Evolutionary conservation across 768 basidiomycete genomes (phyloP).

Genomic region (Lactarius hengduanensis): DNA sequence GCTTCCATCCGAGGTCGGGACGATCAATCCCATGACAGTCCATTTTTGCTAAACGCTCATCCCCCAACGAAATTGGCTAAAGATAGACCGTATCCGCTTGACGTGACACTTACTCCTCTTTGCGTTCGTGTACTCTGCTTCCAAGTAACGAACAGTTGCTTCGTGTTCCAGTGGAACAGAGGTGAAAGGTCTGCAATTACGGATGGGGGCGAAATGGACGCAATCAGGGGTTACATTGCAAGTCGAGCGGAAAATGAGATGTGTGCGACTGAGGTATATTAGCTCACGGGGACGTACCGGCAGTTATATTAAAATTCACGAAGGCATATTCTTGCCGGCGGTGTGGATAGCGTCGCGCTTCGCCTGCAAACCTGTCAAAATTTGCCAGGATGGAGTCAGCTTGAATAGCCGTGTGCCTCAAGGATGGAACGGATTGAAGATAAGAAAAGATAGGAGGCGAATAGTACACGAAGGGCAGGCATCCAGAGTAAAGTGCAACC

Average conservation of each 20-base stretch:
- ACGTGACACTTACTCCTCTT: constrained; percentile 57
- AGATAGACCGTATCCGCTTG: constrained; percentile 1
- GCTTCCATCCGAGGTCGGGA: not conserved
- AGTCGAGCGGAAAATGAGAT: constrained; percentile 2
- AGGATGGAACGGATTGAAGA: not conserved
- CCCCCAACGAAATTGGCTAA: not conserved
- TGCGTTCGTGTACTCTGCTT: constrained; percentile 75
- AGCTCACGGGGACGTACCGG: constrained; percentile 50
- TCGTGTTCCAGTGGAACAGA: constrained; percentile 96
- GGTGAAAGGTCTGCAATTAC: constrained; percentile 63
- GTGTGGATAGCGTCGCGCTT: constrained; percentile 48
- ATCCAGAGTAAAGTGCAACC: not conserved
- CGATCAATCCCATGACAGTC: not conserved
- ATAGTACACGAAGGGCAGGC: not conserved
- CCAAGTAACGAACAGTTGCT: constrained; percentile 88
- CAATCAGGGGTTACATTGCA: constrained; percentile 13
- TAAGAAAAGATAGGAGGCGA: constrained; percentile 6
- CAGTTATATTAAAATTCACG: constrained; percentile 76
- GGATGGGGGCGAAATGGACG: not conserved
- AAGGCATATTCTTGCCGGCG: constrained; percentile 75
- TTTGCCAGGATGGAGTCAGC: constrained; percentile 2
- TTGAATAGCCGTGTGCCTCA: not conserved
- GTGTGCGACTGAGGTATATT: not conserved
- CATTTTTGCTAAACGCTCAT: not conserved
- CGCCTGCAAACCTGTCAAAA: constrained; percentile 26